Base-by-base conservation (phyloP, 345 rosid species). In the Sisymbrium irio region DNA sequence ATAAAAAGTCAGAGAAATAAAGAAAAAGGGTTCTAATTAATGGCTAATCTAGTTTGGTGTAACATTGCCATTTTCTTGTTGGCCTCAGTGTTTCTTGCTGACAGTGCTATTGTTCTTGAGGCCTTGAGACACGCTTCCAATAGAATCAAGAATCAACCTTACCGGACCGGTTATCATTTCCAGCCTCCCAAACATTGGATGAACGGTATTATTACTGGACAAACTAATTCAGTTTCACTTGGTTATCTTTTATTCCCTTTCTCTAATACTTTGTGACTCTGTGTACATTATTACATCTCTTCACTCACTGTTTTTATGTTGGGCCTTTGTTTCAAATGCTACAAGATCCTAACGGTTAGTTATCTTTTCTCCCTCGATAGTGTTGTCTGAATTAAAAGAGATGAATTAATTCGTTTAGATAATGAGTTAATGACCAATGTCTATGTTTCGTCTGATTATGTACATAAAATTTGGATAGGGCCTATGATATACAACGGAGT, bases 131-230 rank as follows among this genome's bases (percentile, higher is more conserved):
- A 47, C 44, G 33, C 30, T 3, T 51, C 61, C 15, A 41, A 3
- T 11, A 12, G 14, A 41, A 61, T 54, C 58, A 69, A 53, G 27
- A 55, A 70, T 30, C 91, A 89, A 73, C 90, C 90, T 51, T 89
- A 91, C 61, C 79, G 90, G 69, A 89, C 96, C 22, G 85, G 72
- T 40, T 91, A 76, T 53, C 93, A 91, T 62, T 91, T 91, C 56
- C 93, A 91, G 57, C 90, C 93, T 33, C 81, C 85, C 69, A 84
- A 82, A 69, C 87, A 87, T 55, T 91, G 96, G 96, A 85, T 87
- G 78, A 91, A 87, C 62, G 96, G 96, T 89, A 58, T 47, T n/a
- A 18, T 3, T 2, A 51, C 44, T 19, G 6, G 22, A 32, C 41
- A 19, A 22, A 15, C 40, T 60, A 39, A 10, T 18, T 25, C 6